A percentile compares a stretch with the other conserved stretches of the same genome.
Evolutionary conservation across 306 rosid genomes (phyloP).

Genomic region (Fagus crenata): DNA sequence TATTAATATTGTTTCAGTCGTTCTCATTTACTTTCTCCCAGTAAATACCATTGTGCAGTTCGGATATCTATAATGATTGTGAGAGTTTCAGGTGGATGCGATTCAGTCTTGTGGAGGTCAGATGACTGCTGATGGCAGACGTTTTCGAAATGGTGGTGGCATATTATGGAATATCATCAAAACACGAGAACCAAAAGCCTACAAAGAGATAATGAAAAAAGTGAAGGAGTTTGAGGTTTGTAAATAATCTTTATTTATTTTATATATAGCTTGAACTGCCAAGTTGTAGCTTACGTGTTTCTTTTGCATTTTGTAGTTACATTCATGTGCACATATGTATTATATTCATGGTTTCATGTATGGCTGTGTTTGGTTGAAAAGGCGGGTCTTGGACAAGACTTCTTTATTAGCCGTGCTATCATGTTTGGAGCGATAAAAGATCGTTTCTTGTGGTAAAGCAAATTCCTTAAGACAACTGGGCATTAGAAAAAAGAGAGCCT

Average conservation of each 20-base stretch:
- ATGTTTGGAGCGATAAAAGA: background rate
- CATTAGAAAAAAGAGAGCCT: background rate
- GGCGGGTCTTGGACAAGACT: background rate
- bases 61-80: conserved; percentile 27
- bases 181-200: conserved; percentile 78
- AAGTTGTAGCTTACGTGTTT: too few relatives aligned
- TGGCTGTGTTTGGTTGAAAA: background rate
- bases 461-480: background rate
- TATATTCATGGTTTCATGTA: background rate
- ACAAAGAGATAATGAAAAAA: conserved; percentile 86
- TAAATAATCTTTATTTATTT: conserved; percentile 1
- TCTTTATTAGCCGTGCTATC: too few relatives aligned
- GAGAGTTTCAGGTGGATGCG: conserved; percentile 68
- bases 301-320: background rate
- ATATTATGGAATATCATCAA: conserved; percentile 65
- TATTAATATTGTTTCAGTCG: background rate
- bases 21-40: conserved; percentile 15
- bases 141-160: conserved; percentile 80
- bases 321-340: background rate
- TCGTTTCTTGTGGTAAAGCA: background rate
- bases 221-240: conserved; percentile 86
- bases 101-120: conserved; percentile 88
- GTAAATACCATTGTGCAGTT: conserved; percentile 2
- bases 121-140: conserved; percentile 73
- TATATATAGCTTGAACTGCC: background rate